A percentile compares a stretch with the other conserved stretches of the same genome.
Evolutionary conservation across 176 grass and related monocot genomes (phyloP).

Genomic region (Rhipidocladum racemiflorum): DNA sequence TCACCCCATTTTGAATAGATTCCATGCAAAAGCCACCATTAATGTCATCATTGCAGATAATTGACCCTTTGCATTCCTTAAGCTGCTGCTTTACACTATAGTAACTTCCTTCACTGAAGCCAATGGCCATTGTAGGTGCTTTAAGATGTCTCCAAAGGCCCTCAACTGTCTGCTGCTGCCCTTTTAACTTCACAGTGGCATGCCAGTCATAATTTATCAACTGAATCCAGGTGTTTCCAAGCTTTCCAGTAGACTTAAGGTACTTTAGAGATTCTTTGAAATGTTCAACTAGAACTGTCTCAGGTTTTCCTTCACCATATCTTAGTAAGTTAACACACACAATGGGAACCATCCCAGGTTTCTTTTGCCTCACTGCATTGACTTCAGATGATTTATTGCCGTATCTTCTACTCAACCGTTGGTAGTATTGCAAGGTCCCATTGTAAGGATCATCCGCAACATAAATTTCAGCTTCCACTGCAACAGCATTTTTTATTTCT

Average conservation of each 20-base stretch:
- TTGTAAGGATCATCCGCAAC: slow-evolving; percentile 89
- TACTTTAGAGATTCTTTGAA: slow-evolving; percentile 79
- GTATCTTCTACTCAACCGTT: slow-evolving; percentile 82
- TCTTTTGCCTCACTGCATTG: slow-evolving; percentile 64
- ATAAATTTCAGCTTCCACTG: slow-evolving; percentile 91
- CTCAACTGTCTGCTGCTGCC: slow-evolving; percentile 83
- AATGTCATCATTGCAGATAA: slow-evolving; percentile 59
- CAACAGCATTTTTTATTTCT: slow-evolving; percentile 73
- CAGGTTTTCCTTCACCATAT: slow-evolving; percentile 76
- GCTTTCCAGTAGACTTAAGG: slow-evolving; percentile 64
- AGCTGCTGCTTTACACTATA: slow-evolving; percentile 61
- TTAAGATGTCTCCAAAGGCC: slow-evolving; percentile 86
- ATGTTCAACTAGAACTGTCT: slow-evolving; percentile 81
- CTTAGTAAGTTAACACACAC: slow-evolving; percentile 92
- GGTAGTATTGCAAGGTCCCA: slow-evolving; percentile 80
- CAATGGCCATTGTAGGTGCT: slow-evolving; percentile 76
- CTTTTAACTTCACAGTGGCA: slow-evolving; percentile 71
- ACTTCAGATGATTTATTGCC: slow-evolving; percentile 57
- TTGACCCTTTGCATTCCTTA: slow-evolving; percentile 69
- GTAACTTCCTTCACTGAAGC: slow-evolving; percentile 91
- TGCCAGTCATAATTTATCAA: slow-evolving; percentile 99
- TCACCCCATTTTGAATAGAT: slow-evolving; percentile 85
- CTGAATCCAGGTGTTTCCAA: slow-evolving; percentile 81
- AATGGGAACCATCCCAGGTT: slow-evolving; percentile 66
- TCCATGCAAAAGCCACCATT: slow-evolving; percentile 73